phyloP scores from a whole-genome alignment of 176 grass and related monocot species.

The Phoenix roebelenii region DNA sequence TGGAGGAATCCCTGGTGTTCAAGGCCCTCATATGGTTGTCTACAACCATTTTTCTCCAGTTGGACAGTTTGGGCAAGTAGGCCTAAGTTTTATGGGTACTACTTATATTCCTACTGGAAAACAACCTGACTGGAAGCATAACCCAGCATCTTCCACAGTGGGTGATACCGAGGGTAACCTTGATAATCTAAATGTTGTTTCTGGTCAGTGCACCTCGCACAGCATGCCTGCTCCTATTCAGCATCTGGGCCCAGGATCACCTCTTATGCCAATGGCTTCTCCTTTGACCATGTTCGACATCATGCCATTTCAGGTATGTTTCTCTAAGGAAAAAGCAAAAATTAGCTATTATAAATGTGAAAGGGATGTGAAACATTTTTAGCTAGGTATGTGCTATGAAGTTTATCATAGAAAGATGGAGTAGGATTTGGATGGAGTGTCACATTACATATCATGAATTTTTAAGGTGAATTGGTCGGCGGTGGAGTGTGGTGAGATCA shows the following conservation, averaged over 20 bases:
- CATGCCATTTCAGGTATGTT: slow-evolving; percentile 78
- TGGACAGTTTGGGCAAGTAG: slow-evolving; percentile 86
- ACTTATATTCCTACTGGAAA: slow-evolving; percentile 88
- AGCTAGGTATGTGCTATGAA: too few relatives aligned
- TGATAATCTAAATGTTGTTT: slow-evolving; percentile 48
- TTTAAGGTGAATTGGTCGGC: too few relatives aligned
- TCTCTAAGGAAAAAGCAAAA: neutral
- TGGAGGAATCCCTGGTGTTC: slow-evolving; percentile 74
- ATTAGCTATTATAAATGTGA: neutral
- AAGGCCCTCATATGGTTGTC: slow-evolving; percentile 90
- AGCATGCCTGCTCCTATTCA: slow-evolving; percentile 51
- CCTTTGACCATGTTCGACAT: slow-evolving; percentile 94
- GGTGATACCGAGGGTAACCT: slow-evolving; percentile 50
- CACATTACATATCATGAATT: too few relatives aligned
- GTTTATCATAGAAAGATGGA: too few relatives aligned
- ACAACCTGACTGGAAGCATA: slow-evolving; percentile 87
- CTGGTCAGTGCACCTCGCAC: slow-evolving; percentile 44
- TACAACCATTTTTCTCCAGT: slow-evolving; percentile 94
- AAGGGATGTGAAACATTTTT: neutral
- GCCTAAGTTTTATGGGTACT: slow-evolving; percentile 84
- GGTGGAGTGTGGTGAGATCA: too few relatives aligned
- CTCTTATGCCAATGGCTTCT: slow-evolving; percentile 72
- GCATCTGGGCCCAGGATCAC: slow-evolving; percentile 58
- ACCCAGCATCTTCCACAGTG: slow-evolving; percentile 39
- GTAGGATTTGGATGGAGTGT: too few relatives aligned